Evolutionary conservation across 1,139 yeast species (phyloP).

Genomic region (Tardiomyces digboiensis): DNA sequence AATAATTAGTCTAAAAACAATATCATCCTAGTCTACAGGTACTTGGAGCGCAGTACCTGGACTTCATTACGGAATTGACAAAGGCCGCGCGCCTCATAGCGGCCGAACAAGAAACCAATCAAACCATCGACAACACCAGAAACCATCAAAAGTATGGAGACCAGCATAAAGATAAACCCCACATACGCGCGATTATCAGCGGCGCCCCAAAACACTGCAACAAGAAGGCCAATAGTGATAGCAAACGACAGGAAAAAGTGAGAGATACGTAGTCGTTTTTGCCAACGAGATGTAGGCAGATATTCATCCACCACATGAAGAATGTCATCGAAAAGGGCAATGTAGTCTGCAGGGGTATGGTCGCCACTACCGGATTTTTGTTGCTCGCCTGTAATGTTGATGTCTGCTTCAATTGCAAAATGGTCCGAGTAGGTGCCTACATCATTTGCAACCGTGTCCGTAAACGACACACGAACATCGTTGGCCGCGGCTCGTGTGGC

Average conservation of each 20-base stretch:
- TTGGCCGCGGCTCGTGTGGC: constrained; percentile 40
- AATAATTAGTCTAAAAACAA: too few relatives aligned
- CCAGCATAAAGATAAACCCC: constrained; percentile 46
- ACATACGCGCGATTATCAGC: constrained; percentile 37
- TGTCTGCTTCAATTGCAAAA: constrained; percentile 64
- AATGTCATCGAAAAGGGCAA: constrained; percentile 33
- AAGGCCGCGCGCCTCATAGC: constrained; percentile 69
- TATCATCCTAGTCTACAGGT: too few relatives aligned
- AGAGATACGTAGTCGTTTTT: constrained; percentile 50
- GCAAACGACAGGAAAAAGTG: constrained; percentile 55
- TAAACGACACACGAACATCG: constrained; percentile 60
- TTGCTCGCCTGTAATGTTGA: constrained; percentile 4
- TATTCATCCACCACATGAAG: constrained; percentile 47
- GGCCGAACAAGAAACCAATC: constrained; percentile 70
- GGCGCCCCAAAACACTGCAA: constrained; percentile 56
- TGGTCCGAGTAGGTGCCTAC: constrained; percentile 82
- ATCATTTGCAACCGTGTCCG: constrained; percentile 52
- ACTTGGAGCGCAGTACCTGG: constrained; percentile 14
- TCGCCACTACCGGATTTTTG: neutral
- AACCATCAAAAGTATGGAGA: constrained; percentile 35
- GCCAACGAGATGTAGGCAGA: constrained; percentile 44
- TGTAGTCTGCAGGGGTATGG: constrained; percentile 1
- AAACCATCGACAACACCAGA: constrained; percentile 72
- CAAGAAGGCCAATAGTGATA: constrained; percentile 40
- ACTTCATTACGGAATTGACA: constrained; percentile 43